Evolutionary conservation across 2,329 filamentous ascomycete genomes (phyloP).

Genomic region (Colletotrichum gigasporum): DNA sequence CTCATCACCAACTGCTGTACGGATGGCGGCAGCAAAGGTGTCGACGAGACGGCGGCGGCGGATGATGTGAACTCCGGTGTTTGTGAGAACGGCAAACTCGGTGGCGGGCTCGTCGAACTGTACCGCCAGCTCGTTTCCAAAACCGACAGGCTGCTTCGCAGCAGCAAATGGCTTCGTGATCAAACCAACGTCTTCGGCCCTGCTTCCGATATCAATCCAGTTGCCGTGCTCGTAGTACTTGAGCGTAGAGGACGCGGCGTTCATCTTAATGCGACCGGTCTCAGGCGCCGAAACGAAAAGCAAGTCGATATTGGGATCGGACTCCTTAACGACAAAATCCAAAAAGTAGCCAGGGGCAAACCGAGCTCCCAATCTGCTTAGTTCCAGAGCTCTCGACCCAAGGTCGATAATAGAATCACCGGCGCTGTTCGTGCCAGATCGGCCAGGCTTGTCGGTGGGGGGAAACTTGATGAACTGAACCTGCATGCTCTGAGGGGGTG

Average conservation of each 20-base stretch:
- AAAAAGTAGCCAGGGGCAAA: conserved; percentile 93
- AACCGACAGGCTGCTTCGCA: conserved; percentile 75
- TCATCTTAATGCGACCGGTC: conserved; percentile 80
- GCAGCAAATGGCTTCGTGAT: conserved; percentile 79
- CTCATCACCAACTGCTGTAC: conserved; percentile 78
- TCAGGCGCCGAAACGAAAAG: conserved; percentile 91
- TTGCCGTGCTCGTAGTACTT: conserved; percentile 81
- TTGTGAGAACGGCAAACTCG: conserved; percentile 92
- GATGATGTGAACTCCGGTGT: conserved; percentile 87
- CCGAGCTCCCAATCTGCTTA: conserved; percentile 62
- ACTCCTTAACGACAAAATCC: conserved; percentile 77
- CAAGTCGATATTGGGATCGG: conserved; percentile 66
- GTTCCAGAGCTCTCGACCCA: conserved; percentile 58
- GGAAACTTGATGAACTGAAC: conserved; percentile 97
- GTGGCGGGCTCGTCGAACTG: conserved; percentile 87
- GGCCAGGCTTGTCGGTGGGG: conserved; percentile 59
- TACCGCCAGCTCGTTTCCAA: conserved; percentile 95
- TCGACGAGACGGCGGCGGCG: conserved; percentile 88
- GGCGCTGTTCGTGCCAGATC: conserved; percentile 35
- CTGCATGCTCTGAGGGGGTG: conserved; percentile 95
- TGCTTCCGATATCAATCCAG: conserved; percentile 79
- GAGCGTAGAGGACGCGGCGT: conserved; percentile 61
- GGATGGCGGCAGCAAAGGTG: conserved; percentile 85
- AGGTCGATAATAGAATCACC: conserved; percentile 55
- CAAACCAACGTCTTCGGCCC: conserved; percentile 81